Evolutionary conservation across 2,329 filamentous ascomycete genomes (phyloP).

Genomic region (Pseudogymnoascus verrucosus): DNA sequence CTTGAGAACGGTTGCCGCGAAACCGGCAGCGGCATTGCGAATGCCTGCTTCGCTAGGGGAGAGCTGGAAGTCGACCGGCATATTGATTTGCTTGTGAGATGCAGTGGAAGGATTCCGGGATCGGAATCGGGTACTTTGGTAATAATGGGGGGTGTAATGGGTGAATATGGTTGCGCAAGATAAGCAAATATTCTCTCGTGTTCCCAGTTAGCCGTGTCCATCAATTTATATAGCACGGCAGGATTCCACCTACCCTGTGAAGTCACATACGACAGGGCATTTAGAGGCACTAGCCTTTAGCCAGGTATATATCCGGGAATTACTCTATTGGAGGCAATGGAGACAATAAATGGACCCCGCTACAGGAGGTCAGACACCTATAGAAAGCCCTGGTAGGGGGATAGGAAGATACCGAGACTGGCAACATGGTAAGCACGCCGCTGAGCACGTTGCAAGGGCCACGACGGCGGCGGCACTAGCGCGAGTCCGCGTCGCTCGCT

Average conservation of each 20-base stretch:
- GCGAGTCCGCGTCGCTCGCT: too few species aligned
- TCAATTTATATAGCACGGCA: slow-evolving; percentile 6
- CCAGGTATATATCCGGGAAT: not conserved
- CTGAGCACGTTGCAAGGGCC: not conserved
- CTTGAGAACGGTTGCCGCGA: slow-evolving; percentile 23
- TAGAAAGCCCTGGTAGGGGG: not conserved
- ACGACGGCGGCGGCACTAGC: not conserved
- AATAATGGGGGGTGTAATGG: not conserved
- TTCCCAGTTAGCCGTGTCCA: not conserved
- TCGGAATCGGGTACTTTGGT: slow-evolving; percentile 1
- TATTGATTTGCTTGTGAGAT: not conserved
- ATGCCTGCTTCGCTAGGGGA: slow-evolving; percentile 23
- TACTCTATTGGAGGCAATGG: not conserved
- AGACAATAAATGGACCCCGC: not conserved
- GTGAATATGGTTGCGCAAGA: not conserved
- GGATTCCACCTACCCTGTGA: not conserved
- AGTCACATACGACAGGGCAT: not conserved
- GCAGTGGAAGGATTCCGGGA: not conserved
- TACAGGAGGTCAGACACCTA: not conserved
- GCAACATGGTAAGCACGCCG: not conserved
- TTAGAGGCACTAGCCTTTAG: not conserved
- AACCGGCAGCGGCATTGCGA: slow-evolving; percentile 22
- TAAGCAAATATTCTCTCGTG: not conserved
- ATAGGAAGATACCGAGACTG: not conserved
- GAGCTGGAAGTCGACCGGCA: slow-evolving; percentile 27